Base-by-base conservation (phyloP, 2,329 filamentous ascomycete genomes). In the Orbilia ellipsospora region DNA sequence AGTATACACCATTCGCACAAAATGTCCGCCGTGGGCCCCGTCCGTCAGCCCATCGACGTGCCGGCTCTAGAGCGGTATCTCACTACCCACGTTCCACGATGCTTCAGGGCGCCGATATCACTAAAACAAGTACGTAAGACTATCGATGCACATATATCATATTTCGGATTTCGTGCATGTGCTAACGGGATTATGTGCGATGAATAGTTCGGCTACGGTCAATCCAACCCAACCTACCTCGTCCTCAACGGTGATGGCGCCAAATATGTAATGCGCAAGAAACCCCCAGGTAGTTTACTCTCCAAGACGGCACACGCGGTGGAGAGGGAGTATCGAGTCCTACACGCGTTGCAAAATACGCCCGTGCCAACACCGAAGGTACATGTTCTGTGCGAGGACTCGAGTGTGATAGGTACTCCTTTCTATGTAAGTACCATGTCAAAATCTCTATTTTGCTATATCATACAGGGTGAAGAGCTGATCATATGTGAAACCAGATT, bases 191-290 rank as follows among this genome's bases (percentile, higher is more conserved):
- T 28, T 18, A 15, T 31, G 45, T 61, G 36, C 20, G 60, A 31
- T 44, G 13, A 15, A 45, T 64, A 98, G 92, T 99, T 98, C 82
- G 93, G 94, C 80, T 98, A 96, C 82, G 95, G 95, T 74, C 95
- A 98, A 84, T 97, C 93, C 72, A 99, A 98, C 82, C 95, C 95
- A 52, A 99, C 95, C 1, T 99, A 98, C 84, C 92, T 94, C 80
- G 86, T 98, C 80, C 96, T 90, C 15, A 89, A 89, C 62, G 86
- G 88, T 78, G 86, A 89, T 81, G 88, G 89, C 61, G 68, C 79
- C 89, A 70, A 90, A 81, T 97, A 90, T 84, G 95, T 99, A 40
- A 88, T 98, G 85, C 92, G 95, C 82, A 98, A 99, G 87, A 98
- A 98, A 84, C 95, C 95, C 0, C 94, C 95, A n/a, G 95, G 95